Base-by-base conservation (phyloP, 352 stramenopile species). In the Hyphochytrium catenoides region DNA sequence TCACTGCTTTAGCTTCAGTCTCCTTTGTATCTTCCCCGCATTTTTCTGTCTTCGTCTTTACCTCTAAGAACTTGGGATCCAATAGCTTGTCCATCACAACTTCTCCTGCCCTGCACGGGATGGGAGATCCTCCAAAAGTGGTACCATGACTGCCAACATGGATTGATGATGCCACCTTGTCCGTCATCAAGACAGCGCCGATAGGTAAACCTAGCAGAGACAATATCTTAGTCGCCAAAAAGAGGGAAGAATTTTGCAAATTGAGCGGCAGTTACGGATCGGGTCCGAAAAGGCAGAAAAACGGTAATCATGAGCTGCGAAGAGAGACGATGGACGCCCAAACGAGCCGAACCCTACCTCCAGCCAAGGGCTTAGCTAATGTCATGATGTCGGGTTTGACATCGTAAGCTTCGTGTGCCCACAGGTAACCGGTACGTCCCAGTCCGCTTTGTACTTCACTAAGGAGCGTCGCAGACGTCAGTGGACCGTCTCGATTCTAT, bases 101-200 rank as follows among this genome's bases (percentile, higher is more conserved):
- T 39, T 65, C 62, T 18, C 64, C 88, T 14, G 91, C 88, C 19
- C 73, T 65, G 44, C 83, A 95, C 14, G 91, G 82, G 11, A 97
- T 56, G 31, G 86, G 79, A 63, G 96, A 96, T 33, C 86, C 88
- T 30, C 88, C 86, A 48, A 95, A 97, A 1, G 88, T 97, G 35
- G 69, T 91, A 20, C 83, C 84, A 53, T 97, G 88, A 56, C 87
- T 73, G 26, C 86, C 83, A 2, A 83, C 73, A 24, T 62, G 69
- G 46, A 96, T 79, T 4, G 78, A 65, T 27, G 74, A 64, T 3
- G 76, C 74, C 5, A 86, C 61, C 32, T 86, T 84, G 40, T 87
- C 84, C 16, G 61, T 67, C 31, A 77, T 79, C 50, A 95, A 69
- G 57, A 96, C 87, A 22, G 86, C 88, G 37, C 86, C 85, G 47